Conservation (phyloP, 371 early-diverging fungal genomes). For the Dentiscutata heterogama region DNA sequence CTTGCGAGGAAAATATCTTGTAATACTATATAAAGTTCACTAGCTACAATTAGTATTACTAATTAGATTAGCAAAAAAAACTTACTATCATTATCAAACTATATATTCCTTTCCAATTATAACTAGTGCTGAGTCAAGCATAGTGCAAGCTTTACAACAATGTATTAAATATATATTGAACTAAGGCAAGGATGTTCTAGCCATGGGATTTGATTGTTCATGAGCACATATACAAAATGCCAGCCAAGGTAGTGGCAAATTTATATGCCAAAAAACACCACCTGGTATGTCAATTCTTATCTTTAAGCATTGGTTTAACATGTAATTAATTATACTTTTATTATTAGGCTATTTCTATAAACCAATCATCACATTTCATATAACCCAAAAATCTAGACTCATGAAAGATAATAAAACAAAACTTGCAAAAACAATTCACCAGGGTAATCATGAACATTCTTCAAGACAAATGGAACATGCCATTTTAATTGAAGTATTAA, state of each 20-base stretch:
- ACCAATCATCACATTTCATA: slow-evolving; percentile 1
- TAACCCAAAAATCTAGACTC: not conserved
- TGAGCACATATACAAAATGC: no score
- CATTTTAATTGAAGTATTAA: no score
- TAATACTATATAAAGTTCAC: not conserved
- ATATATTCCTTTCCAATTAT: no score
- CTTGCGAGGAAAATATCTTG: not conserved
- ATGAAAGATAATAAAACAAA: not conserved
- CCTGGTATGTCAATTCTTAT: not conserved
- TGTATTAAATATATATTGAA: no score
- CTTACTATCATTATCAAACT: no score
- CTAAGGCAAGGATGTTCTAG: no score
- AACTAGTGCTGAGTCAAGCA: no score
- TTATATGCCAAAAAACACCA: no score
- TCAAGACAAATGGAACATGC: not conserved
- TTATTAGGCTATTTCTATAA: not conserved
- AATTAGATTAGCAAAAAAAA: not conserved
- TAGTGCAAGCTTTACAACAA: no score
- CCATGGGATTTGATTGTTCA: no score
- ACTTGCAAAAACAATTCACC: not conserved
- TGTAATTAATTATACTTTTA: not conserved
- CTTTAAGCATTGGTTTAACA: not conserved
- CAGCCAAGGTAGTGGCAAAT: no score
- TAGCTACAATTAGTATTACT: not conserved
- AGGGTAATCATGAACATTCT: slow-evolving; percentile 2